A percentile compares a stretch with the other conserved stretches of the same genome.
Conservation (phyloP, 2,329 filamentous ascomycete species). For the Fusarium sp. region DNA sequence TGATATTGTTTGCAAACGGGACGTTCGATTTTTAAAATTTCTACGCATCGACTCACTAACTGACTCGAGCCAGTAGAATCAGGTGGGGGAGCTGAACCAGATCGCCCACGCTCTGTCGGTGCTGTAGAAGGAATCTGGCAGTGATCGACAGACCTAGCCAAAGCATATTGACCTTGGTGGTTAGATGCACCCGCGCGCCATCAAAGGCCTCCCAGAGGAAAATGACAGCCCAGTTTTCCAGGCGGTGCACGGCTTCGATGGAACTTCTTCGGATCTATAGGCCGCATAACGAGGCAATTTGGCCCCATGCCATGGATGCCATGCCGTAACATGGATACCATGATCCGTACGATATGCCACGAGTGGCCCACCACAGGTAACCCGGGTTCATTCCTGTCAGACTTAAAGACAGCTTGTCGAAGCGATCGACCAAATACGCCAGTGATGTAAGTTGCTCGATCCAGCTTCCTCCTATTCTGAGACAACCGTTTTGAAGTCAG, state of each 20-base stretch:
- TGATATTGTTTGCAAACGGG: background rate
- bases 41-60: background rate
- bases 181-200: background rate
- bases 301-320: no score
- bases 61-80: conserved; percentile 21
- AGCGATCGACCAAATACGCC: conserved; percentile 20
- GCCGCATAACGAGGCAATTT: conserved; percentile 4
- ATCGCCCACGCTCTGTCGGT: background rate
- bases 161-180: conserved; percentile 3
- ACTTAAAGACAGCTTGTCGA: conserved; percentile 18
- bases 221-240: background rate
- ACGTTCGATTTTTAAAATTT: background rate
- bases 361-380: conserved; percentile 1
- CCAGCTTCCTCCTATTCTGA: conserved; percentile 12
- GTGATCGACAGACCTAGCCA: conserved; percentile 19
- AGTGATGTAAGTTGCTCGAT: conserved; percentile 7
- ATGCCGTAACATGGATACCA: conserved; percentile 2
- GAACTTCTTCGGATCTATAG: background rate
- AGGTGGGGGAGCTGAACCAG: conserved; percentile 27
- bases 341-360: conserved; percentile 8
- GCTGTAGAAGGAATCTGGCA: background rate
- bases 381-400: background rate
- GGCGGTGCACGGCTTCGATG: background rate
- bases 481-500: conserved; percentile 17
- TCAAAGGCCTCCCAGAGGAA: background rate